These are phyloP conservation scores for Quercus suber DNA, from an alignment of 306 rosid species.

Conservation along the genomic window DNA sequence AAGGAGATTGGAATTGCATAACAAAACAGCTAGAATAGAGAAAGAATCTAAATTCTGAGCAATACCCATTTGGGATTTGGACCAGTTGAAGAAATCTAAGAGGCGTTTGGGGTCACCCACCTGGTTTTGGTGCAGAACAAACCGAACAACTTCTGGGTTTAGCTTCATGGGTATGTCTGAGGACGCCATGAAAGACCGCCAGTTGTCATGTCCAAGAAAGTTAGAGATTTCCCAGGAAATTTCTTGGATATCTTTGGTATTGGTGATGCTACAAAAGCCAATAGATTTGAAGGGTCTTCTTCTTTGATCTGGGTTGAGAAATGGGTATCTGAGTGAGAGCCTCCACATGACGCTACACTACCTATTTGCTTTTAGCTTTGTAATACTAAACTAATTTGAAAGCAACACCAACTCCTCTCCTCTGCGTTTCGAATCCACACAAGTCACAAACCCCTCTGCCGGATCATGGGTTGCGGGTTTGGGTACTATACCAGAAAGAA, in stretches of 20 bases:
- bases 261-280: background rate
- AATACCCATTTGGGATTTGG: conserved; percentile 24
- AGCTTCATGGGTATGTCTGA: conserved; percentile 20
- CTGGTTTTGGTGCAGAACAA: conserved; percentile 23
- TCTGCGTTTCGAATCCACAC: too few relatives aligned
- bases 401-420: too few relatives aligned
- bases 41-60: conserved; percentile 29
- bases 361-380: too few relatives aligned
- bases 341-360: too few relatives aligned
- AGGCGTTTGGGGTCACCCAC: conserved; percentile 30
- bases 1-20: conserved; percentile 35
- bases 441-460: too few relatives aligned
- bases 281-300: too few relatives aligned
- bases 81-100: conserved; percentile 36
- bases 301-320: too few relatives aligned
- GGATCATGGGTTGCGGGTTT: too few relatives aligned
- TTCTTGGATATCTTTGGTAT: background rate
- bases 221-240: conserved; percentile 14
- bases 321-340: too few relatives aligned
- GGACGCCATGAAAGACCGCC: conserved; percentile 22
- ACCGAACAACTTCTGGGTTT: conserved; percentile 32
- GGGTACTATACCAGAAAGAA: too few relatives aligned
- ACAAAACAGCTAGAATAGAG: conserved; percentile 41
- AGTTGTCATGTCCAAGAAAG: conserved; percentile 26
- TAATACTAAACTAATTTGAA: too few relatives aligned